A percentile compares a stretch with the other conserved stretches of the same genome.
Evolutionary conservation across 2,329 filamentous ascomycete species (phyloP).

Genomic region (Penicillium hesseltinei): DNA sequence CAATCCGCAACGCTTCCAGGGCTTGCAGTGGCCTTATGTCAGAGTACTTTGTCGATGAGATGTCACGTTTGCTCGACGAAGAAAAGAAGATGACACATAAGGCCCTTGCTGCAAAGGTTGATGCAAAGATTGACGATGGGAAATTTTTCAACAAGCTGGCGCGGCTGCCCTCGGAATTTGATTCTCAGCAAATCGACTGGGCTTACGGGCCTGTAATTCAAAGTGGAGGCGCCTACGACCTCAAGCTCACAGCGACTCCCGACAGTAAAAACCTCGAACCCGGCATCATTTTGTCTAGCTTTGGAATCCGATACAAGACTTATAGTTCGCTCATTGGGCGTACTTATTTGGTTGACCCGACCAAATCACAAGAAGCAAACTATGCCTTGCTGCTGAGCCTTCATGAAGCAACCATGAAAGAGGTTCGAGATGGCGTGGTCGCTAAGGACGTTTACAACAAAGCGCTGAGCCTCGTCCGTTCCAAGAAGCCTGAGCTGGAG

Average conservation of each 20-base stretch:
- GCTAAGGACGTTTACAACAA: conserved; percentile 92
- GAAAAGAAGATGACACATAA: conserved; percentile 97
- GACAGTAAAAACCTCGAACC: conserved; percentile 83
- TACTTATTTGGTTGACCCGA: conserved; percentile 95
- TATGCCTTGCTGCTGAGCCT: conserved; percentile 85
- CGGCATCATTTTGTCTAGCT: conserved; percentile 87
- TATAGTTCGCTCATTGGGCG: conserved; percentile 91
- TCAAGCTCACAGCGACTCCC: conserved; percentile 74
- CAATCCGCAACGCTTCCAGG: conserved; percentile 90
- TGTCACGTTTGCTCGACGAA: conserved; percentile 92
- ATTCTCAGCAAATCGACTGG: conserved; percentile 88
- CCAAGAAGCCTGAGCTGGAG: conserved; percentile 92
- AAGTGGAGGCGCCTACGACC: conserved; percentile 92
- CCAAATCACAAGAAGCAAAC: conserved; percentile 89
- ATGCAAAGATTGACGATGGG: conserved; percentile 84
- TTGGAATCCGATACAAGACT: conserved; percentile 92
- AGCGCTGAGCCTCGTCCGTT: conserved; percentile 73
- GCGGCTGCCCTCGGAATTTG: conserved; percentile 84
- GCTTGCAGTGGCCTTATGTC: conserved; percentile 94
- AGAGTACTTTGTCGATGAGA: conserved; percentile 95
- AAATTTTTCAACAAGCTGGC: conserved; percentile 87
- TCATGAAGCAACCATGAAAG: conserved; percentile 86
- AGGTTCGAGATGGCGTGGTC: conserved; percentile 78
- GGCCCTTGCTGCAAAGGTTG: conserved; percentile 78
- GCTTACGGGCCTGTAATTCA: conserved; percentile 86